Percentiles rank a stretch among this genome's conserved stretches.
Conservation (phyloP, 1,139 yeast genomes). For the Pichia sp. region DNA sequence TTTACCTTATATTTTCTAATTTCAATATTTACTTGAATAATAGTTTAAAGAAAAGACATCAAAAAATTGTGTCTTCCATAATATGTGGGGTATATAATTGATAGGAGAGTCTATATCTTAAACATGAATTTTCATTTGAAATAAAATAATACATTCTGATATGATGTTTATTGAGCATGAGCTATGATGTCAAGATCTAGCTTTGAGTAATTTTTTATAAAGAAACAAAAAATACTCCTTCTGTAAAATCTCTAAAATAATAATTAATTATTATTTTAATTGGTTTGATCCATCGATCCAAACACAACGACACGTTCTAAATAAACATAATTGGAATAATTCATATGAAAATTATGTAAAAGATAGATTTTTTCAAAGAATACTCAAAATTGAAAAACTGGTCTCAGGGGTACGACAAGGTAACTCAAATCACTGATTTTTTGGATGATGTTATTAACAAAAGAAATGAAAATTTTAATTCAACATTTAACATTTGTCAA, state of each 20-base stretch:
- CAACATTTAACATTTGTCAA: background rate
- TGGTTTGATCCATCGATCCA: background rate
- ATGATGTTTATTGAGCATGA: conserved; percentile 12
- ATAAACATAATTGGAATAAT: background rate
- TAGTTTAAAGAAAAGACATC: conserved; percentile 6
- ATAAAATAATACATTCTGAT: background rate
- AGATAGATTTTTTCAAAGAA: too few relatives aligned
- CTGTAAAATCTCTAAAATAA: conserved; percentile 4
- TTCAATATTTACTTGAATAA: background rate
- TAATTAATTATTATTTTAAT: background rate
- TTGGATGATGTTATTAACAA: too few relatives aligned
- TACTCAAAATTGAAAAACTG: background rate
- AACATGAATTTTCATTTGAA: background rate
- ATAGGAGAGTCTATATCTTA: background rate
- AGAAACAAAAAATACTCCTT: conserved; percentile 6
- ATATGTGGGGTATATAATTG: background rate
- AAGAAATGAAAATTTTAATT: conserved; percentile 9
- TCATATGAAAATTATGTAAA: too few relatives aligned
- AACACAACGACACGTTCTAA: conserved; percentile 10
- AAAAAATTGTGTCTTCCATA: background rate
- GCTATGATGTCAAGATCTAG: conserved; percentile 11
- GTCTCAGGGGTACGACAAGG: background rate
- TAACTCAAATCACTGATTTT: background rate
- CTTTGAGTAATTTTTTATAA: too few relatives aligned
- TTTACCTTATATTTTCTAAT: too few relatives aligned